Percentiles rank a stretch among this genome's conserved stretches.
These are phyloP conservation scores for Straminergon stramineum DNA, from an alignment of 225 moss, liverwort and hornwort genomes.

Conservation along the genomic window DNA sequence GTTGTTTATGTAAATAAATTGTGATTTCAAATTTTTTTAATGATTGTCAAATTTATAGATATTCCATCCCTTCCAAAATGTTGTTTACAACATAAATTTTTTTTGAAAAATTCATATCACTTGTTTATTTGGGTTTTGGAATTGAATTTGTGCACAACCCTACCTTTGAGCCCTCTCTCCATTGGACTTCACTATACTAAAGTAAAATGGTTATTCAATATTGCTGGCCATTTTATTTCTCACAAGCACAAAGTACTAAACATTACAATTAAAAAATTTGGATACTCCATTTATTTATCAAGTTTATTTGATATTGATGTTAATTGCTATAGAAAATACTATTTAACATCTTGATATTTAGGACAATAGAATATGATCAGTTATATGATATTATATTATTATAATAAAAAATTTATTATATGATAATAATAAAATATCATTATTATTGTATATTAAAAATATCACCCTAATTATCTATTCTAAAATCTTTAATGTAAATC, in stretches of 20 bases:
- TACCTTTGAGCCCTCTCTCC: neutral
- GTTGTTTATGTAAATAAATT: neutral
- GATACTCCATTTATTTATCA: neutral
- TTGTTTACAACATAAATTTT: neutral
- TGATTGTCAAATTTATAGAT: neutral
- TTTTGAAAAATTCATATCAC: neutral
- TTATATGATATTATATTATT: too few relatives aligned
- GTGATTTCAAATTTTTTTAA: neutral
- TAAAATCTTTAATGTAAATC: neutral
- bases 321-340: neutral
- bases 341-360: too few relatives aligned
- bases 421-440: neutral
- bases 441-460: neutral
- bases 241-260: neutral
- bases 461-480: too few relatives aligned
- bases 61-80: neutral
- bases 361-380: too few relatives aligned
- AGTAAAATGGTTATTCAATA: neutral
- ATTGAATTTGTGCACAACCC: neutral
- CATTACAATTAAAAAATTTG: accelerated
- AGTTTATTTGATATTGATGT: neutral
- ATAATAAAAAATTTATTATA: too few relatives aligned
- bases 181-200: neutral
- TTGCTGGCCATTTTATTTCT: neutral
- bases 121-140: neutral